Evolutionary conservation across 208 protist species (phyloP).

Genomic region (Tritrichomonas musculus): DNA sequence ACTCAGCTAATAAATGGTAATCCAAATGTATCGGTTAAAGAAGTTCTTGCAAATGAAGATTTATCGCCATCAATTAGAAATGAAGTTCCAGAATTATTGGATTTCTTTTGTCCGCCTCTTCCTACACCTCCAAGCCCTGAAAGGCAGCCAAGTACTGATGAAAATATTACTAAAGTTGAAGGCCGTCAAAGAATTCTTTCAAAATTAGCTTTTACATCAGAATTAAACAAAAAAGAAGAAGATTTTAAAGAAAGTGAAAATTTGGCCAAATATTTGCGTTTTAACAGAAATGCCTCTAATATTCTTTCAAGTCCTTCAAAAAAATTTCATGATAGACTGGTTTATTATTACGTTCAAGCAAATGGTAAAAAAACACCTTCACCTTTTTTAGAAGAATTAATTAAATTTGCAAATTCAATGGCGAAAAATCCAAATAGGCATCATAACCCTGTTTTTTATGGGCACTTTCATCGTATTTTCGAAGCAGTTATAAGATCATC

Average conservation of each 20-base stretch:
- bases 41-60: not conserved
- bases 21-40: not conserved
- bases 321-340: not conserved
- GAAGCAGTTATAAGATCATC: not conserved
- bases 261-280: not conserved
- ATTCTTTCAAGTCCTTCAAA: not conserved
- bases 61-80: not conserved
- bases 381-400: too few species aligned
- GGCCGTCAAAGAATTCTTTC: not conserved
- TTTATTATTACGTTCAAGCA: too few species aligned
- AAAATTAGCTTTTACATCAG: too few species aligned
- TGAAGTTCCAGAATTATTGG: not conserved
- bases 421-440: too few species aligned
- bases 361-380: too few species aligned
- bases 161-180: not conserved
- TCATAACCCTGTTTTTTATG: not conserved
- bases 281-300: not conserved
- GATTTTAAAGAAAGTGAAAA: not conserved
- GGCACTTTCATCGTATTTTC: not conserved
- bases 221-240: not conserved
- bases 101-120: not conserved
- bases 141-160: too few species aligned
- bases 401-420: too few species aligned
- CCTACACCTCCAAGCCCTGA: too few species aligned
- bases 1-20: not conserved